These are phyloP conservation scores for Coelastrella sp. DNA, from an alignment of 139 green algal genomes.

Conservation along the genomic window DNA sequence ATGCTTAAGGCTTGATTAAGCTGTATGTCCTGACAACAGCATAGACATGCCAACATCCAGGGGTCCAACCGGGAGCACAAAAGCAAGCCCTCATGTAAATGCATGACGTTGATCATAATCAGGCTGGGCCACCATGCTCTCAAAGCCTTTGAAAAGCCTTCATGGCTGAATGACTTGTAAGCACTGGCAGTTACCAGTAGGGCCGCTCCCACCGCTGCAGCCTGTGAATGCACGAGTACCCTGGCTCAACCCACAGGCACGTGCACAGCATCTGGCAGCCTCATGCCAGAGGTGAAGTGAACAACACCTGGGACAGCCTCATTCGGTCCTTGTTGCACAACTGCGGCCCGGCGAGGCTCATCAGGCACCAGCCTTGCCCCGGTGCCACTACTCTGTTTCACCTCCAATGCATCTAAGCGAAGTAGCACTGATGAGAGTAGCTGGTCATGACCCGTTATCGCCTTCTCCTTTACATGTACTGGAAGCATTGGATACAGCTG, in stretches of 20 bases:
- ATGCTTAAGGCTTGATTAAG: no score
- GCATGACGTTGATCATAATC: no score
- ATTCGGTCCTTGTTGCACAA: not conserved
- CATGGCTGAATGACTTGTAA: no score
- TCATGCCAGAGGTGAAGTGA: not conserved
- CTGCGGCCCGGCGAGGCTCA: not conserved
- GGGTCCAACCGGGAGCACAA: no score
- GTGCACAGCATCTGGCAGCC: slow-evolving; percentile 2
- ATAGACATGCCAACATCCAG: no score
- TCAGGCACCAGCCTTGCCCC: not conserved
- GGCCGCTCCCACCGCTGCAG: not conserved
- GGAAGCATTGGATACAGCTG: not conserved
- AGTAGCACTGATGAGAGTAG: not conserved
- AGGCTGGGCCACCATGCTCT: no score
- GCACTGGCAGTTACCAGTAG: not conserved
- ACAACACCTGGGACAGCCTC: not conserved
- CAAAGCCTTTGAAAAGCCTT: no score
- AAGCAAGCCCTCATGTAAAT: no score
- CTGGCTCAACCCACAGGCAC: not conserved
- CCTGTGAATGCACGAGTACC: no score
- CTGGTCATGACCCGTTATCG: not conserved
- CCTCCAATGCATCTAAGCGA: not conserved
- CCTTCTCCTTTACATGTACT: not conserved
- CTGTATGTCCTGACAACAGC: no score
- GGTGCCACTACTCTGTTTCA: not conserved